Evolutionary conservation across 2,329 filamentous ascomycete genomes (phyloP).

Genomic region (Phaeomoniella chlamydospora): DNA sequence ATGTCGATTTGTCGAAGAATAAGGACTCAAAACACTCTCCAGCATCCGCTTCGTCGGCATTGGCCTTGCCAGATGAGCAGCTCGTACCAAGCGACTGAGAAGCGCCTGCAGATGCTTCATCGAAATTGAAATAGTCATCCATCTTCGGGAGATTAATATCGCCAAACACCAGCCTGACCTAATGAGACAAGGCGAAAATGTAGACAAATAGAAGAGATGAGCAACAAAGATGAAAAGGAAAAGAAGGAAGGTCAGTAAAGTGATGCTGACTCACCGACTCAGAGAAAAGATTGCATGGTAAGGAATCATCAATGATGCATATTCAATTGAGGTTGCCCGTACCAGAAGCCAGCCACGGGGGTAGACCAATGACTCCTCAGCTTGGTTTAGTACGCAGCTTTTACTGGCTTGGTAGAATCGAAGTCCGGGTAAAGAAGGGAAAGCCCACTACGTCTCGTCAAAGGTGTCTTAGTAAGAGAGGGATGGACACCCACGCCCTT

Average conservation of each 20-base stretch:
- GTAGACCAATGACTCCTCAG: no score
- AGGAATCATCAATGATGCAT: no score
- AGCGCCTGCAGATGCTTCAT: conserved; percentile 25
- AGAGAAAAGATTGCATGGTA: no score
- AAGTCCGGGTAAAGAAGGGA: no score
- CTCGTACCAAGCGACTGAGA: conserved; percentile 21
- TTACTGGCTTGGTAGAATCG: no score
- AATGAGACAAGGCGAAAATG: not conserved
- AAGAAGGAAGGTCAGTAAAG: not conserved
- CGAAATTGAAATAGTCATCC: conserved; percentile 32
- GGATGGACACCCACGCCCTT: no score
- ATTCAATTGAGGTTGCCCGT: no score
- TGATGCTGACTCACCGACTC: not conserved
- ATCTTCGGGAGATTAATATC: conserved; percentile 11
- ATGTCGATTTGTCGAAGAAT: conserved; percentile 24
- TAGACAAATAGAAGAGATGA: not conserved
- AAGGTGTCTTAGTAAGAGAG: no score
- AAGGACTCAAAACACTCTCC: conserved; percentile 23
- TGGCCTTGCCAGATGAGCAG: conserved; percentile 20
- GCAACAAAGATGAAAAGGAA: not conserved
- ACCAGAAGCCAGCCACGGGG: no score
- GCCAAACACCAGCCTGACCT: not conserved
- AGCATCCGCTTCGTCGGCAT: conserved; percentile 22
- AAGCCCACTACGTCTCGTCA: no score
- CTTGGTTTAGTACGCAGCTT: no score